Conservation (phyloP, 805 yeast genomes). For the Ogataea glucozyma region DNA sequence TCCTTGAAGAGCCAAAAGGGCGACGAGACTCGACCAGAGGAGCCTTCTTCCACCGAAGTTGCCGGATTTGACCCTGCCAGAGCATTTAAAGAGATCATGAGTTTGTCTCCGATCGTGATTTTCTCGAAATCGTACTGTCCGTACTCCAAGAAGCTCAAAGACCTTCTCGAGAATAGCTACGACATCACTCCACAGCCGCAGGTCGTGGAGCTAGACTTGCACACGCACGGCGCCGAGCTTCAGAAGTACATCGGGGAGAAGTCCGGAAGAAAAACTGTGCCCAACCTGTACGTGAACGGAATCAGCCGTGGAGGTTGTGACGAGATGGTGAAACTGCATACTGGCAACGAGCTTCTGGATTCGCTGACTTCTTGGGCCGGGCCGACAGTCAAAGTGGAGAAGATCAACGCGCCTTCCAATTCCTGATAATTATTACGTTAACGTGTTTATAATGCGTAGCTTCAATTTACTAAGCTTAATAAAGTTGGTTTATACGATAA, state of each 20-base stretch:
- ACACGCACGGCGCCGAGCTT: slow-evolving; percentile 70
- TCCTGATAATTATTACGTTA: slow-evolving; percentile 21
- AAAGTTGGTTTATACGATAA: too few species aligned
- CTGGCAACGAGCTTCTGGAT: slow-evolving; percentile 51
- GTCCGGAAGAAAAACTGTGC: slow-evolving; percentile 86
- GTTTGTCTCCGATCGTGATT: slow-evolving; percentile 63
- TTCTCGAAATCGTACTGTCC: slow-evolving; percentile 73
- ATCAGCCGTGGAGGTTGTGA: slow-evolving; percentile 86
- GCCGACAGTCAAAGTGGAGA: slow-evolving; percentile 48
- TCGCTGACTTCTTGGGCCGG: slow-evolving; percentile 65
- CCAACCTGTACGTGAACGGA: slow-evolving; percentile 78
- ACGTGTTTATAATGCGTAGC: background rate
- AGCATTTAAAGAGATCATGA: slow-evolving; percentile 57
- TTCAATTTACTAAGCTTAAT: too few species aligned
- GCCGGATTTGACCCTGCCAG: slow-evolving; percentile 47
- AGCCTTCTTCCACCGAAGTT: background rate
- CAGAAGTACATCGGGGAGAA: slow-evolving; percentile 68
- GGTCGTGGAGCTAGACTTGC: slow-evolving; percentile 81
- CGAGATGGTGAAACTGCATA: slow-evolving; percentile 68
- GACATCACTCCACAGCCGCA: slow-evolving; percentile 69
- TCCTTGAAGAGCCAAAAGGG: too few species aligned
- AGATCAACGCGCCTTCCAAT: slow-evolving; percentile 60
- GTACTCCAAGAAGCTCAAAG: slow-evolving; percentile 69
- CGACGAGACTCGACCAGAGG: background rate
- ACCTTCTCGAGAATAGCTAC: slow-evolving; percentile 61